Evolutionary conservation across 768 basidiomycete species (phyloP), one percentile per base, ranked within the genome.

Genomic region (Pleurotus tuoliensis): DNA sequence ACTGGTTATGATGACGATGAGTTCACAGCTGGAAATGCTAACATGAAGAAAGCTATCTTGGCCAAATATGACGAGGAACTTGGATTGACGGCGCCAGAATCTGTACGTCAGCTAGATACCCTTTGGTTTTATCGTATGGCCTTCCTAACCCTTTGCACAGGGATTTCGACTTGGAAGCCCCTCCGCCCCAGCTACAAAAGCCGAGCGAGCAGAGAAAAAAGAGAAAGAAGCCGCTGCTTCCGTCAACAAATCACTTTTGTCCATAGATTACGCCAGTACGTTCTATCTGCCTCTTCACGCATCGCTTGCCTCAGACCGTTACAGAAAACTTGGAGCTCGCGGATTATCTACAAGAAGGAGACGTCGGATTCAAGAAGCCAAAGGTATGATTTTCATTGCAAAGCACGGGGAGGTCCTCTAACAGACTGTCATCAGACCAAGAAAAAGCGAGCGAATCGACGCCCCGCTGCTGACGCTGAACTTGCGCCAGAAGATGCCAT

Each of bases 1-100:
- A 94, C 92, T 0, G 95, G 95, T 13, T 96, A 92, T 67, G 95
- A 99, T 63, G 96, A 98, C 63, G 94, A 96, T 4, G 97, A 98
- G 66, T 98, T 98, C 62, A 76, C 70, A 2, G 82, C 82, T 20
- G 90, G 86, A 20, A 80, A 76, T 46, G 84, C 81, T 51, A 92
- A 90, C n/a, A 79, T 86, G 78, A 94, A 92, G 67, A 82, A 86
- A 24, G 81, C 90, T 25, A 77, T 98, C 30, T 72, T 99, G 52
- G 81, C 90, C 16, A 98, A 98, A 70, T 98, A 98, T 64, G 96
- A 98, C 62, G 92, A 97, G 63, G 88, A 88, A 52, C 76, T 98
- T 59, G 85, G 91, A 56, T 40, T 53, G 51, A 90, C 90, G 8
- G 68, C 82, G 2, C 81, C 80, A 39, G 86, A 90, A 69, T 81